These are phyloP conservation scores for Phoenix roebelenii DNA, from an alignment of 176 grass and related monocot species.

Conservation along the genomic window DNA sequence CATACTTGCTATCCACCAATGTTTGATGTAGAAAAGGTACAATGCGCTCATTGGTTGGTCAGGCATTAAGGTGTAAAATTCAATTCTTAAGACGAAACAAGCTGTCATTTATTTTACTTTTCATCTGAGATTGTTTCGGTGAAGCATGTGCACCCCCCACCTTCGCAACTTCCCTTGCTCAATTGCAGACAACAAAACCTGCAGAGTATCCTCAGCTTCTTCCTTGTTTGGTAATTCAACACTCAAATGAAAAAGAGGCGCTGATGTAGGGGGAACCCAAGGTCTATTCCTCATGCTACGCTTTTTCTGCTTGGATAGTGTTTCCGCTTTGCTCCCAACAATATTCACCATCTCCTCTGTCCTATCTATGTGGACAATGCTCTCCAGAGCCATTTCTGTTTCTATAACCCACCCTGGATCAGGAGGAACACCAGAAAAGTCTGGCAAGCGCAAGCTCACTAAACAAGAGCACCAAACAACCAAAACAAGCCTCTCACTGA, in stretches of 20 bases:
- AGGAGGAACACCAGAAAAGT: slow-evolving; percentile 65
- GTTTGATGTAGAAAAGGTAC: too few species aligned
- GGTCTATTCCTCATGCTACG: slow-evolving; percentile 32
- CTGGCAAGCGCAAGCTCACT: slow-evolving; percentile 38
- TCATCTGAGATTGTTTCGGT: slow-evolving; percentile 16
- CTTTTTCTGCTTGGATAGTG: slow-evolving; percentile 51
- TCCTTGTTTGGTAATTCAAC: slow-evolving; percentile 51
- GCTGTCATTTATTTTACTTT: too few species aligned
- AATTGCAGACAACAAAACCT: slow-evolving; percentile 42
- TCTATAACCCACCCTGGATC: slow-evolving; percentile 64
- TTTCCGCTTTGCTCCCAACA: slow-evolving; percentile 76
- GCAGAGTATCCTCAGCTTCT: slow-evolving; percentile 64
- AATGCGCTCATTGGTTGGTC: too few species aligned
- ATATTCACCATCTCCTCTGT: slow-evolving; percentile 69
- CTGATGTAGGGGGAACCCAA: slow-evolving; percentile 31
- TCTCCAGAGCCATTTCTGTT: slow-evolving; percentile 70
- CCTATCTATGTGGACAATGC: slow-evolving; percentile 78
- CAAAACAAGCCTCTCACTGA: slow-evolving; percentile 60
- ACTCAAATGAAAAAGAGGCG: slow-evolving; percentile 74
- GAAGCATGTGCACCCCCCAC: slow-evolving; percentile 9
- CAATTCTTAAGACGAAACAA: too few species aligned
- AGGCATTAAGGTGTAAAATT: too few species aligned
- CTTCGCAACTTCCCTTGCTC: slow-evolving; percentile 51
- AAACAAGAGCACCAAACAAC: slow-evolving; percentile 52
- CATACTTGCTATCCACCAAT: too few species aligned